Evolutionary conservation across 2,329 filamentous ascomycete genomes (phyloP).

Genomic region (Talaromyces rugulosus): DNA sequence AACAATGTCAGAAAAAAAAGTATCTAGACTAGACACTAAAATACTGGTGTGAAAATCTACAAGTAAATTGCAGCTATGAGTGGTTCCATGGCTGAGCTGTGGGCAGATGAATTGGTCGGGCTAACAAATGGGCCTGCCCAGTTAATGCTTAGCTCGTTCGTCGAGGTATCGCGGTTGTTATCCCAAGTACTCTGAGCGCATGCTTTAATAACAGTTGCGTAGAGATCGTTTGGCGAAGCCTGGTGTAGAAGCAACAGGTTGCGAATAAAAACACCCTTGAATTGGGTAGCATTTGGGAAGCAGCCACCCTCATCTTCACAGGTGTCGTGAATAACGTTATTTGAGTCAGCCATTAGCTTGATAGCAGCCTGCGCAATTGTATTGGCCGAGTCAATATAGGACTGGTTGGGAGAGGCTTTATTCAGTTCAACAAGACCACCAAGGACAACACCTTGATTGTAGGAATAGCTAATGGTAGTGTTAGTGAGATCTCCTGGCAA

Average conservation of each 20-base stretch:
- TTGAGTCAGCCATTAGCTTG: conserved; percentile 37
- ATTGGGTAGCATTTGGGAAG: conserved; percentile 54
- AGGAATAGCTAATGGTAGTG: conserved; percentile 40
- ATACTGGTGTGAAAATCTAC: background rate
- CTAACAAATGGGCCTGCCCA: conserved; percentile 59
- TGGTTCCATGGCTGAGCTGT: conserved; percentile 63
- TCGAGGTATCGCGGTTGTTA: conserved; percentile 47
- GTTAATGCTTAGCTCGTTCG: conserved; percentile 54
- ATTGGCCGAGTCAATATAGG: conserved; percentile 42
- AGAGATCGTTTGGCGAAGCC: conserved; percentile 47
- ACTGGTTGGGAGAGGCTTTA: conserved; percentile 36
- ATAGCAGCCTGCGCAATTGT: conserved; percentile 54
- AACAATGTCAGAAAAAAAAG: background rate
- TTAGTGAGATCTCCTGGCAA: background rate
- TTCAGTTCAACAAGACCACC: conserved; percentile 53
- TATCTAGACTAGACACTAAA: background rate
- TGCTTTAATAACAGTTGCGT: conserved; percentile 51
- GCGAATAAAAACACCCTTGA: conserved; percentile 68
- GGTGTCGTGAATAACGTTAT: conserved; percentile 50
- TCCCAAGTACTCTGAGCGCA: conserved; percentile 66
- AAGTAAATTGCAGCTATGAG: conserved; percentile 54
- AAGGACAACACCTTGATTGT: conserved; percentile 61
- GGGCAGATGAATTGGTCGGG: conserved; percentile 54
- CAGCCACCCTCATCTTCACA: conserved; percentile 49
- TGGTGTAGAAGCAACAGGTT: conserved; percentile 46